These are phyloP conservation scores for Metschnikowia gelsemii DNA, from an alignment of 805 yeast species.

Conservation along the genomic window DNA sequence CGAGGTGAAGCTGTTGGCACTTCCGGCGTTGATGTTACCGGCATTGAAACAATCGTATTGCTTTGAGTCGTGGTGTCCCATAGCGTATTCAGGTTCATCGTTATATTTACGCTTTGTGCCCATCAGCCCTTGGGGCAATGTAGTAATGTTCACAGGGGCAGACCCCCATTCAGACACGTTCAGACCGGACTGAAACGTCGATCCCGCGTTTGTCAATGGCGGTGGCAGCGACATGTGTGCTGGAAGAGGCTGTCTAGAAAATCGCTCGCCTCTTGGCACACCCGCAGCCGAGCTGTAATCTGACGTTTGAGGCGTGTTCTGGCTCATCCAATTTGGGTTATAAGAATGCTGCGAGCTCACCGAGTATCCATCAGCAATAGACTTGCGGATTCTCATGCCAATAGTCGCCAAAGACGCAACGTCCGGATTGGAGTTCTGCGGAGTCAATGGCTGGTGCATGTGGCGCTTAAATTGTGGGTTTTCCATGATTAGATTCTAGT, in stretches of 20 bases:
- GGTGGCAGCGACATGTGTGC: slow-evolving; percentile 44
- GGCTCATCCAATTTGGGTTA: slow-evolving; percentile 2
- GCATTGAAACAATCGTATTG: neutral
- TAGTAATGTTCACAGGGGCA: slow-evolving; percentile 2
- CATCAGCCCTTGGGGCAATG: slow-evolving; percentile 13
- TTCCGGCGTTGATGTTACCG: slow-evolving; percentile 2
- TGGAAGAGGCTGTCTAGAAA: slow-evolving; percentile 43
- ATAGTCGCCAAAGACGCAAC: slow-evolving; percentile 48
- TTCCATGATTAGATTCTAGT: slow-evolving; percentile 17
- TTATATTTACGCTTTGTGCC: slow-evolving; percentile 10
- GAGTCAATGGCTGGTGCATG: slow-evolving; percentile 34
- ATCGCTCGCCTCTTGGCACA: no score
- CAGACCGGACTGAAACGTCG: slow-evolving; percentile 44
- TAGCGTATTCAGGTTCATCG: slow-evolving; percentile 4
- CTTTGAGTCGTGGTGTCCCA: neutral
- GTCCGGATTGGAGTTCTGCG: slow-evolving; percentile 28
- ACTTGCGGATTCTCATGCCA: slow-evolving; percentile 72
- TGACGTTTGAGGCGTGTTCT: neutral
- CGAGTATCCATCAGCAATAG: slow-evolving; percentile 60
- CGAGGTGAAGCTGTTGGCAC: slow-evolving; percentile 6
- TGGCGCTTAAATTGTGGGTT: slow-evolving; percentile 26
- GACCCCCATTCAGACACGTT: slow-evolving; percentile 43
- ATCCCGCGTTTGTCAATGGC: slow-evolving; percentile 39
- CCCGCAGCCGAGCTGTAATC: no score
- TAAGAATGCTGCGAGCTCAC: slow-evolving; percentile 18